Percentiles rank a stretch among this genome's conserved stretches.
Evolutionary conservation across 2,329 filamentous ascomycete genomes (phyloP).

Genomic region (Aureobasidium musti): DNA sequence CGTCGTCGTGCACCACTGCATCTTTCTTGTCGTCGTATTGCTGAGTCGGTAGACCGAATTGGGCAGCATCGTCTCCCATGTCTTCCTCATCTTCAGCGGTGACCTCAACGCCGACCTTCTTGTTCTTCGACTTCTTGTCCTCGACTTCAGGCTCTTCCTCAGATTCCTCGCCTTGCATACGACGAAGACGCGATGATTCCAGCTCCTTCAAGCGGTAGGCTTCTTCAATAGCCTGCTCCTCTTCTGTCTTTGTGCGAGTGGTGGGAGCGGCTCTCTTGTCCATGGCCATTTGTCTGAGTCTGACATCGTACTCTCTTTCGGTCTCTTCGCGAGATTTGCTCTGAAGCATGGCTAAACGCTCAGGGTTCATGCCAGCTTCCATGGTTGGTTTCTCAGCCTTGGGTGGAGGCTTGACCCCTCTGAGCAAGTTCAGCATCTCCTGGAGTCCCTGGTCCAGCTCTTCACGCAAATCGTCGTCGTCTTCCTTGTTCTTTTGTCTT

Average conservation of each 20-base stretch:
- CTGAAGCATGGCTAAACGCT: slow-evolving; percentile 61
- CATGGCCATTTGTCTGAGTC: slow-evolving; percentile 77
- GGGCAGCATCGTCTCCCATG: slow-evolving; percentile 58
- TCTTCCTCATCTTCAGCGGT: slow-evolving; percentile 45
- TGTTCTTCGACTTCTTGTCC: slow-evolving; percentile 63
- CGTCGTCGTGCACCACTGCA: slow-evolving; percentile 76
- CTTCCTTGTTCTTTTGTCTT: slow-evolving; percentile 86
- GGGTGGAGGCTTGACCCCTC: slow-evolving; percentile 53
- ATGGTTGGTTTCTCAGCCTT: slow-evolving; percentile 31
- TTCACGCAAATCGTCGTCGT: slow-evolving; percentile 83
- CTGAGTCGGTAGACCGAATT: slow-evolving; percentile 64
- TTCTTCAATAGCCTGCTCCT: slow-evolving; percentile 78
- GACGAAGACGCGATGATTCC: slow-evolving; percentile 76
- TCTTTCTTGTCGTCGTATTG: slow-evolving; percentile 46
- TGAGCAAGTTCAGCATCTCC: slow-evolving; percentile 72
- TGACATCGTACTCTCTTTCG: slow-evolving; percentile 84
- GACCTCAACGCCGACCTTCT: slow-evolving; percentile 49
- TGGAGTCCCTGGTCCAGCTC: slow-evolving; percentile 82
- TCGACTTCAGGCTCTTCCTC: slow-evolving; percentile 61
- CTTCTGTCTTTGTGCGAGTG: slow-evolving; percentile 86
- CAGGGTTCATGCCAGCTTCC: slow-evolving; percentile 57
- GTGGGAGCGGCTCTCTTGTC: slow-evolving; percentile 84
- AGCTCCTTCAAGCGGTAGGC: slow-evolving; percentile 74
- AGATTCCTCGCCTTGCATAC: slow-evolving; percentile 84
- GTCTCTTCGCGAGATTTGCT: slow-evolving; percentile 65